Evolutionary conservation across 441 rosid species (phyloP), one percentile per base, ranked within the genome.

Genomic region (Capsella rubella): DNA sequence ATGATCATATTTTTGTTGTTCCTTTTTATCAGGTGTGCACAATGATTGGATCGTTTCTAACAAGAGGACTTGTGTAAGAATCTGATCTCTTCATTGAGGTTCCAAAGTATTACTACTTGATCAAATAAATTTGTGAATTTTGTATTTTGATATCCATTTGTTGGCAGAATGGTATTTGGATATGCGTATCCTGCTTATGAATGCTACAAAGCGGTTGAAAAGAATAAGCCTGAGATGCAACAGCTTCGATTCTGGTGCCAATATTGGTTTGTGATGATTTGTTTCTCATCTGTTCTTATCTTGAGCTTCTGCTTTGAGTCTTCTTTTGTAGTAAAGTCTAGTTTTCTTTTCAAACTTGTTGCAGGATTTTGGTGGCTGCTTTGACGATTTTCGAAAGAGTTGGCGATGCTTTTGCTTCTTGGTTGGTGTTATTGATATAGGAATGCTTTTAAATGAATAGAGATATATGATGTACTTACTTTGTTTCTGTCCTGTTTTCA

Each of bases 111-210:
- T 18, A 8, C 25, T 1, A 54, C 13, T 64, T 77, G 21, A 47
- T 62, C 10, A 8, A 15, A 25, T 5, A 45, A 1, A 13, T 46
- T 5, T 78, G 21, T 18, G 40, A 8, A 49, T 50, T 21, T 12
- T 70, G 27, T 64, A 59, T 34, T 34, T 66, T 66, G 31, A 4
- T 55, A 64, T 67, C 37, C 31, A 43, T 77, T 29, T 78, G 51
- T 62, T 77, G 74, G 80, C 84, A 95, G 99, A 71, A 82, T 90
- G 99, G 80, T 80, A 46, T 85, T 95, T 72, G 99, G 98, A 72
- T 93, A 95, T 78, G 98, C 96, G 64, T 95, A 91, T 87, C 99
- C 99, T 12, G 99, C 99, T n/a, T 93, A 93, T 37, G 98, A 93
- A 78, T 93, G 98, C 80, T 91, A 93, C 71, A 93, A 93, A 76